Base-by-base conservation (phyloP, 192 early-diverging fungal genomes). In the Coemansia sp. region DNA sequence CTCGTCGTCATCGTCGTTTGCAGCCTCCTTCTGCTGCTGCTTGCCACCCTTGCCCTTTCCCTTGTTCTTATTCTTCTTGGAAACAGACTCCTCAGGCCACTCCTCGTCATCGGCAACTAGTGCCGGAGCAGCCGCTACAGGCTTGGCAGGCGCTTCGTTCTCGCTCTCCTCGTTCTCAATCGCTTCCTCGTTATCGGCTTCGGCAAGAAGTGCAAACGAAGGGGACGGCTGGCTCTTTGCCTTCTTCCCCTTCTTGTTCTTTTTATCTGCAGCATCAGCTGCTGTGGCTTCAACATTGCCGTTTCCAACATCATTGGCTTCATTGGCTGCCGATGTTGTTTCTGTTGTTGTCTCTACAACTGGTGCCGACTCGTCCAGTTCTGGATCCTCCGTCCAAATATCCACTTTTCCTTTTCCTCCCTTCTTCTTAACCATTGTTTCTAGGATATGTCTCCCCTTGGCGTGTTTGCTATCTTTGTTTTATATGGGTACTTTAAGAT, bases 131-230 rank as follows among this genome's bases (percentile, higher is more conserved):
- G 64, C 19, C 13, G 71, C 59, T 38, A 63, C 50, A 32, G 64
- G 57, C 48, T 4, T 23, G 11, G 63, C 38, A 40, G 65, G 70
- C 58, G 50, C 71, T 16, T 73, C 65, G 37, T 39, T 60, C 4
- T 69, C 65, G 42, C 62, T 61, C 21, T 66, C 47, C 2, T 26
- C 59, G 8, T 65, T 72, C 52, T 85, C 82, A 4, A 75, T 80
- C 63, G 85, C 85, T 45, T 60, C 76, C 50, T 79, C 83, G 62
- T 74, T 76, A 57, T 63, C 74, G 54, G 69, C 84, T 15, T 75
- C 76, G 11, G 84, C 54, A 16, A 65, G 58, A 15, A 70, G 63
- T 3, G 75, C 69, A 50, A 69, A 77, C 26, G 63, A 71, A 32
- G 42, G 50, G 12, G 40, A 58, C 18, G 54, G 23, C 12, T 26